phyloP scores from a whole-genome alignment of 2,329 filamentous ascomycete genomes.

The Tolypocladium ovalisporum region DNA sequence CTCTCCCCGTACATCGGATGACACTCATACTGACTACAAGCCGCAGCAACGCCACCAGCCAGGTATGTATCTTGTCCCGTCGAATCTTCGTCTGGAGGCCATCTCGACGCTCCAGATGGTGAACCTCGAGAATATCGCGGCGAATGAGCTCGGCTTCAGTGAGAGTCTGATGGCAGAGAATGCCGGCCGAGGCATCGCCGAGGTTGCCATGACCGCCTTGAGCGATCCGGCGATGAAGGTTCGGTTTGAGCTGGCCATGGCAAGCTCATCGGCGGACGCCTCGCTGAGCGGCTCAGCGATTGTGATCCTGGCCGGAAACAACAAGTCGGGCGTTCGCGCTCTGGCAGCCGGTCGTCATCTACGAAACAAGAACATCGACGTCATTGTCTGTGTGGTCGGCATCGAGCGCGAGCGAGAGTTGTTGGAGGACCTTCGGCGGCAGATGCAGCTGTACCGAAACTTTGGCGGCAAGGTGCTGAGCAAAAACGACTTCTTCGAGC shows the following conservation, averaged over 20 bases:
- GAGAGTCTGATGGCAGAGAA: conserved; percentile 91
- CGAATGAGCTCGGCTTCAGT: conserved; percentile 74
- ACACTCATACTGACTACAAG: conserved; percentile 20
- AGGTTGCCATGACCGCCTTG: conserved; percentile 64
- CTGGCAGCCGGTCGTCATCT: conserved; percentile 80
- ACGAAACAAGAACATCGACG: conserved; percentile 68
- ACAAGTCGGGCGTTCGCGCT: conserved; percentile 75
- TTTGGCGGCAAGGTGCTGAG: conserved; percentile 64
- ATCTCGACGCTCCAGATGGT: conserved; percentile 75
- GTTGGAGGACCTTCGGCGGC: conserved; percentile 67
- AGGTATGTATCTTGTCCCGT: conserved; percentile 43
- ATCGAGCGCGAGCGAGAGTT: conserved; percentile 75
- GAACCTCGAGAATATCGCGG: conserved; percentile 83
- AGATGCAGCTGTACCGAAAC: conserved; percentile 74
- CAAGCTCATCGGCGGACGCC: conserved; percentile 17
- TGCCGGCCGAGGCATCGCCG: conserved; percentile 76
- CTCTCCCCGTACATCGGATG: conserved; percentile 18
- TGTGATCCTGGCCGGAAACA: conserved; percentile 88
- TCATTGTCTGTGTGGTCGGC: conserved; percentile 75
- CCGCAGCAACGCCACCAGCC: conserved; percentile 25
- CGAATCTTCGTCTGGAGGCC: conserved; percentile 47
- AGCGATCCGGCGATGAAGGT: conserved; percentile 49
- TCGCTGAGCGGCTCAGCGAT: conserved; percentile 28
- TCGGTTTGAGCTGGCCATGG: conserved; percentile 33
- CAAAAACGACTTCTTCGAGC: conserved; percentile 51